Conservation (phyloP, 176 grass and related monocot species). For the maize (Zea mays) region DNA sequence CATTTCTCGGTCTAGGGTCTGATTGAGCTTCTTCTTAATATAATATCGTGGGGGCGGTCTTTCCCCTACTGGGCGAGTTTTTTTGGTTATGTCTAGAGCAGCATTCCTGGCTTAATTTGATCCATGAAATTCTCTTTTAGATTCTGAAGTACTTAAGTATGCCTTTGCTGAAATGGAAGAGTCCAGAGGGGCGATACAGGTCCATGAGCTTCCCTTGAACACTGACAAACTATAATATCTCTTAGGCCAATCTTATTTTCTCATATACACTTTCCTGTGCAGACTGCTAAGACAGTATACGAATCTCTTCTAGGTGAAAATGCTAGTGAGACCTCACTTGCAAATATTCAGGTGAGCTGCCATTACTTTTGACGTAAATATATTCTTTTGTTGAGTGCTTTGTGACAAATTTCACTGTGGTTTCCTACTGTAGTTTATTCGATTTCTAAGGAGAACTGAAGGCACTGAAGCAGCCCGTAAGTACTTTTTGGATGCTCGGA, state of each 20-base stretch:
- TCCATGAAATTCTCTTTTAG: conserved; percentile 43
- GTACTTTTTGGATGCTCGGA: conserved; percentile 89
- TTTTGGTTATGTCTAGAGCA: neutral
- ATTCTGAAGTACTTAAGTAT: conserved; percentile 92
- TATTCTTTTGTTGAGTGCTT: neutral
- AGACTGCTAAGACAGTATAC: conserved; percentile 89
- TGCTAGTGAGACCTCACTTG: conserved; percentile 56
- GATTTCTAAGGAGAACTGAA: conserved; percentile 96
- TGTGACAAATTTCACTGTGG: conserved; percentile 30
- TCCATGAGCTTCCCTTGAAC: conserved; percentile 30
- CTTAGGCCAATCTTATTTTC: conserved; percentile 23
- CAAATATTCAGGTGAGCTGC: conserved; percentile 74
- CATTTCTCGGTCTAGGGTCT: no score
- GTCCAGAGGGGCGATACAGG: conserved; percentile 81
- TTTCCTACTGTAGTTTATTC: conserved; percentile 66
- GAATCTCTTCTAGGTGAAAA: conserved; percentile 72
- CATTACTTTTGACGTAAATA: conserved; percentile 33
- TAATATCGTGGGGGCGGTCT: no score
- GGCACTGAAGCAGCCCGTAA: conserved; percentile 84
- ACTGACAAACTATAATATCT: conserved; percentile 14
- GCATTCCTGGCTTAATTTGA: conserved; percentile 23
- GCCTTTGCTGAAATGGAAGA: conserved; percentile 94
- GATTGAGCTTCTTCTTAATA: no score
- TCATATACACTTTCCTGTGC: conserved; percentile 30
- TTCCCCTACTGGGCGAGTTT: no score